These are phyloP conservation scores for Diplodia corticola DNA, from an alignment of 2,329 filamentous ascomycete genomes.

Conservation along the genomic window DNA sequence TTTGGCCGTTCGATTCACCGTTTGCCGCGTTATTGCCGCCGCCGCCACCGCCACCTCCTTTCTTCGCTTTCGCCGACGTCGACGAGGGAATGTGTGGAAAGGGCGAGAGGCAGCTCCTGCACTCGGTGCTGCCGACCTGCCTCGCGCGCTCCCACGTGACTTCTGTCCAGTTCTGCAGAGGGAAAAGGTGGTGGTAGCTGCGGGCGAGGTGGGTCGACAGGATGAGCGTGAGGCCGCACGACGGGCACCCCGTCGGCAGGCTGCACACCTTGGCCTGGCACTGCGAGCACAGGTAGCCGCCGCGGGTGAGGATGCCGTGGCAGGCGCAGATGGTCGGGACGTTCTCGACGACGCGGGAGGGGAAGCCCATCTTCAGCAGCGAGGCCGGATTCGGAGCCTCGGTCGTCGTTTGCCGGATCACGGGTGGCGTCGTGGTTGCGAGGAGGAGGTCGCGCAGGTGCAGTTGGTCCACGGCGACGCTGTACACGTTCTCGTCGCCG, in stretches of 20 bases:
- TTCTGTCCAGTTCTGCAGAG: slow-evolving; percentile 80
- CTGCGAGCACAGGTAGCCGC: slow-evolving; percentile 88
- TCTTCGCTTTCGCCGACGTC: slow-evolving; percentile 24
- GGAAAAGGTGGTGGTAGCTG: slow-evolving; percentile 43
- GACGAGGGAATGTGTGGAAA: slow-evolving; percentile 61
- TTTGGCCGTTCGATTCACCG: slow-evolving; percentile 21
- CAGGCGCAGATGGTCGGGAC: slow-evolving; percentile 82
- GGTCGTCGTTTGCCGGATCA: slow-evolving; percentile 60
- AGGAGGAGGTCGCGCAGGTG: slow-evolving; percentile 90
- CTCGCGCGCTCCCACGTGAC: slow-evolving; percentile 77
- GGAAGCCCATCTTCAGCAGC: slow-evolving; percentile 97
- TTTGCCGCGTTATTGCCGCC: background rate
- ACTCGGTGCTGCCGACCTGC: slow-evolving; percentile 53
- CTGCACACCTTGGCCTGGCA: slow-evolving; percentile 88
- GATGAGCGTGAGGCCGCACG: slow-evolving; percentile 88
- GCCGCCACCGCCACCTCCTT: background rate
- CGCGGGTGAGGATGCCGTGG: slow-evolving; percentile 76
- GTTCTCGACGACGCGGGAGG: slow-evolving; percentile 75
- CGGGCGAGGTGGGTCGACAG: slow-evolving; percentile 66
- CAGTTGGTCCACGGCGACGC: slow-evolving; percentile 80
- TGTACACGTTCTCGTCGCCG: slow-evolving; percentile 74
- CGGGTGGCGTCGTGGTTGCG: slow-evolving; percentile 83
- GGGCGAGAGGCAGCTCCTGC: slow-evolving; percentile 72
- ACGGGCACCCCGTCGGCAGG: slow-evolving; percentile 85
- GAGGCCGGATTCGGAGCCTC: slow-evolving; percentile 48